These are phyloP conservation scores for Aspergillus sp. DNA, from an alignment of 2,329 filamentous ascomycete genomes.

Conservation along the genomic window DNA sequence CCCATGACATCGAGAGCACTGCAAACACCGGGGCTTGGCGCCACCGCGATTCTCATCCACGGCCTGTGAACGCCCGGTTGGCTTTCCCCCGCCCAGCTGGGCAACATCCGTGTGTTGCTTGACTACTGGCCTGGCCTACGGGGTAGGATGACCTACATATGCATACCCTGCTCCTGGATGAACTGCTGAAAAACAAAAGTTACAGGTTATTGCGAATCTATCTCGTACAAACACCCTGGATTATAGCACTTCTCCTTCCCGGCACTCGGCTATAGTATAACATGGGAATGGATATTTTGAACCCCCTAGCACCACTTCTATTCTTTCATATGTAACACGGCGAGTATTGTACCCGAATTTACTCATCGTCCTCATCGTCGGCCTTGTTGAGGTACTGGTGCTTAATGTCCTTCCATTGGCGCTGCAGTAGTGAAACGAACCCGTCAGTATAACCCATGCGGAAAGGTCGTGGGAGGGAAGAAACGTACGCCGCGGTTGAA, in stretches of 20 bases:
- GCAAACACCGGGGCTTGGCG: slow-evolving; percentile 15
- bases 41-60: slow-evolving; percentile 9
- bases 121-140: background rate
- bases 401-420: slow-evolving; percentile 99
- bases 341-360: slow-evolving; percentile 25
- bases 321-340: slow-evolving; percentile 19
- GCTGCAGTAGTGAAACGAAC: slow-evolving; percentile 55
- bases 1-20: slow-evolving; percentile 13
- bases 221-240: slow-evolving; percentile 27
- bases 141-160: background rate
- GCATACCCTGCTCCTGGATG: background rate
- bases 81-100: background rate
- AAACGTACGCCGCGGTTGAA: slow-evolving; percentile 86
- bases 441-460: slow-evolving; percentile 17
- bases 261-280: slow-evolving; percentile 19
- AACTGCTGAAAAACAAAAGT: background rate
- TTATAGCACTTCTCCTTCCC: slow-evolving; percentile 15
- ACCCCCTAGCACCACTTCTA: slow-evolving; percentile 9
- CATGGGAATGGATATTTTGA: slow-evolving; percentile 6
- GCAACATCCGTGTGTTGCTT: background rate
- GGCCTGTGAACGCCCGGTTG: background rate
- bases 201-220: slow-evolving; percentile 21
- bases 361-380: slow-evolving; percentile 61
- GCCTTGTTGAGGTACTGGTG: slow-evolving; percentile 75
- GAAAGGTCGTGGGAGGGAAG: background rate